phyloP scores from a whole-genome alignment of 495 filamentous ascomycete genomes.

The Hyaloscypha finlandica region DNA sequence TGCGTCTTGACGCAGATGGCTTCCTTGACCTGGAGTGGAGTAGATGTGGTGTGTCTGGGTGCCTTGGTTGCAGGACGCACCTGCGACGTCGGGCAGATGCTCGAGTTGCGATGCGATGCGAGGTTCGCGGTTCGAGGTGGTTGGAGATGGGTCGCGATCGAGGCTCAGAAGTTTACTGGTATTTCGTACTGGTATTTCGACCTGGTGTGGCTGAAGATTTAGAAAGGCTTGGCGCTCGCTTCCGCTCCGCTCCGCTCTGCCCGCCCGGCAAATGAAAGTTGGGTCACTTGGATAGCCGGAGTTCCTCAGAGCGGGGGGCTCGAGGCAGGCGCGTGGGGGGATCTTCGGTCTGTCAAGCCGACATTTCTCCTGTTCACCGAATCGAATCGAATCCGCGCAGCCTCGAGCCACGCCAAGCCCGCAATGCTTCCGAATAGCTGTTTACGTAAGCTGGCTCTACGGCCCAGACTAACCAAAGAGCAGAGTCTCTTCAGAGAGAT shows the following conservation, averaged over 20 bases:
- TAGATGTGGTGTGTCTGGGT: constrained; percentile 5
- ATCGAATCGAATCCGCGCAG: no score
- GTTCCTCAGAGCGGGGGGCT: no score
- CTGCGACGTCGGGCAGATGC: constrained; percentile 2
- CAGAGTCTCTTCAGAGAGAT: no score
- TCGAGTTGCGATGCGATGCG: constrained; percentile 15
- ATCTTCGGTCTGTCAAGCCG: not conserved
- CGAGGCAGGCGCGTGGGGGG: not conserved
- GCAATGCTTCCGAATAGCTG: no score
- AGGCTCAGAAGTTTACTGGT: not conserved
- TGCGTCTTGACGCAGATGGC: constrained; percentile 38
- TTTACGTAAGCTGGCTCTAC: no score
- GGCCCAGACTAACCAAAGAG: no score
- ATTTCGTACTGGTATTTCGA: no score
- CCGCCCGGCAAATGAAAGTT: no score
- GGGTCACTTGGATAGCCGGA: no score
- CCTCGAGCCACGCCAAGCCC: no score
- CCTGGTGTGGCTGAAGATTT: constrained; percentile 7
- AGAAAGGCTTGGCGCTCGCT: not conserved
- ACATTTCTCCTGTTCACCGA: no score
- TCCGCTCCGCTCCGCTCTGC: no score
- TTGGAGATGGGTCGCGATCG: constrained; percentile 1
- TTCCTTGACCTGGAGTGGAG: not conserved
- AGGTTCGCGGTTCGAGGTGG: not conserved
- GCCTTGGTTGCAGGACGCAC: not conserved